Base-by-base conservation (phyloP, 2,329 filamentous ascomycete species). In the Escovopsis sp. region DNA sequence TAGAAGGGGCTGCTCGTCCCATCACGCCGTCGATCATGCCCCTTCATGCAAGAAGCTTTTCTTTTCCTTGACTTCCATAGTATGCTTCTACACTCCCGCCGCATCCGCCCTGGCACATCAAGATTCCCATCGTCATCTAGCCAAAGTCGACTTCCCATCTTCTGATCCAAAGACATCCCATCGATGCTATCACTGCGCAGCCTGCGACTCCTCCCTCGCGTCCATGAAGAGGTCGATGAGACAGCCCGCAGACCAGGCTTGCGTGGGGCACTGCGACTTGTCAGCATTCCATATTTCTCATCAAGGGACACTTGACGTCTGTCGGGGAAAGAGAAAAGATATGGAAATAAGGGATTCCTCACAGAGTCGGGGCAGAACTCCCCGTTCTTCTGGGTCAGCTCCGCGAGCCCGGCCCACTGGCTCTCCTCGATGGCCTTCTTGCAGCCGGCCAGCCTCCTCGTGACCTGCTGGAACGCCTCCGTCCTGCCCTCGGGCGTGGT, bases 161-260 rank as follows among this genome's bases (percentile, higher is more conserved):
- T n/a, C n/a, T n/a, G n/a, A n/a, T n/a, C n/a, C n/a, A n/a, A n/a
- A n/a, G n/a, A n/a, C n/a, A 14, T 27, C 6, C 32, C 31, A 37
- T 37, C 25, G 23, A 31, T 14, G 26, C 28, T 17, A 18, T 27
- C 31, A 34, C 14, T 35, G 35, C 25, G 29, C 32, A 4, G 33
- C 27, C 53, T 45, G 31, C 35, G 69, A 64, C 46, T 65, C 65
- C 44, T 70, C 69, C 18, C 70, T 67, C 14, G 85, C 88, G 55
- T 98, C 90, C 66, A 94, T 87, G 62, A 94, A 98, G 43, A 98
- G 60, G 61, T 98, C 90, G 50, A 98, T 83, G 51, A 98, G 65
- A 55, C 90, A 96, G 16, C 84, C 81, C 21, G 90, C 83, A 35
- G 86, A 94, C 90, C 90, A 98, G 35, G 90, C 81, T 58, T 98